phyloP scores from a whole-genome alignment of 1,139 yeast species.

The Diutina neorugosa region DNA sequence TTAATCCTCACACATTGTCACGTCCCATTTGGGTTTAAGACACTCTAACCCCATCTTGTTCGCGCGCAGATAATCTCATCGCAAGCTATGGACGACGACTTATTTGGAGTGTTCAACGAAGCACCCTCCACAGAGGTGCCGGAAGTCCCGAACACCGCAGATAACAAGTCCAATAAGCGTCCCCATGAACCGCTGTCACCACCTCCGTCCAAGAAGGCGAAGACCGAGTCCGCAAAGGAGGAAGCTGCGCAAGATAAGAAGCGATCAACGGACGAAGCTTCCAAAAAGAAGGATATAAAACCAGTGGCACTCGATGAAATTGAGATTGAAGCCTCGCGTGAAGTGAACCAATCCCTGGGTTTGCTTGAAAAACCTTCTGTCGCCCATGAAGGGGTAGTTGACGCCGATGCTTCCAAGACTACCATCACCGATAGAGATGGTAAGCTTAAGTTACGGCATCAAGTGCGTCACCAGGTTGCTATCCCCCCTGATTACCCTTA shows the following conservation, averaged over 20 bases:
- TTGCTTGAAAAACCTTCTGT: slow-evolving; percentile 29
- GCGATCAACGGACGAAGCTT: slow-evolving; percentile 6
- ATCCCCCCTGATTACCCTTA: slow-evolving; percentile 86
- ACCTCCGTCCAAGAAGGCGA: slow-evolving; percentile 4
- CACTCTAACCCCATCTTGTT: not conserved
- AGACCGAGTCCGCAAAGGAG: slow-evolving; percentile 6
- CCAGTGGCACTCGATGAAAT: slow-evolving; percentile 84
- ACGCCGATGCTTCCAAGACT: not conserved
- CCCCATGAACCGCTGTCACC: not conserved
- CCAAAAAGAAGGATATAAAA: slow-evolving; percentile 12
- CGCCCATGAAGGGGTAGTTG: slow-evolving; percentile 11
- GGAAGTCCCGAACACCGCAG: not conserved
- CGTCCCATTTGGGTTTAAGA: too few species aligned
- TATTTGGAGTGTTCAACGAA: slow-evolving; percentile 61
- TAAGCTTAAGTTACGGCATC: slow-evolving; percentile 71
- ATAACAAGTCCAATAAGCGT: not conserved
- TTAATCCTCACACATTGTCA: too few species aligned
- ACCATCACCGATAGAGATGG: slow-evolving; percentile 19
- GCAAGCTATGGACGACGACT: slow-evolving; percentile 32
- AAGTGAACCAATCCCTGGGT: slow-evolving; percentile 72
- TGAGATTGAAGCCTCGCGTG: slow-evolving; percentile 85
- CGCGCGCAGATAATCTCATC: slow-evolving; percentile 1
- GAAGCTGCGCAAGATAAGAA: slow-evolving; percentile 8
- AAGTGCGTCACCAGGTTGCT: slow-evolving; percentile 96
- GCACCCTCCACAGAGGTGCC: slow-evolving; percentile 29